These are phyloP conservation scores for Tolypocladium capitatum DNA, from an alignment of 2,329 filamentous ascomycete genomes.

Conservation along the genomic window DNA sequence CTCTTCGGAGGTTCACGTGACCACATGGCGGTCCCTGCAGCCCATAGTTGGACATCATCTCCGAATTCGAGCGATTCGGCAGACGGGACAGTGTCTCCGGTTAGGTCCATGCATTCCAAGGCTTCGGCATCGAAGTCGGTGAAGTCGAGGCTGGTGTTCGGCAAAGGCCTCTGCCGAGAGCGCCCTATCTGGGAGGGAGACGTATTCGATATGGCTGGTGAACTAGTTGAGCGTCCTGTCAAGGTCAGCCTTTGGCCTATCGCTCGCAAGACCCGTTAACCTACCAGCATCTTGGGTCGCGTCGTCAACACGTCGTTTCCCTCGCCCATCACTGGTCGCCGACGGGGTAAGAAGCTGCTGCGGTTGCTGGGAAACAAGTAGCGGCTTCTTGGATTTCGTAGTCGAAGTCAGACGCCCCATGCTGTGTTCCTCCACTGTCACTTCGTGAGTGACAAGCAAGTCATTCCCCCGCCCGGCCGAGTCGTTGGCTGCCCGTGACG, in stretches of 20 bases:
- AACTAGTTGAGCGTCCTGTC: background rate
- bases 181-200: slow-evolving; percentile 14
- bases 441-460: slow-evolving; percentile 13
- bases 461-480: slow-evolving; percentile 8
- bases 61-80: slow-evolving; percentile 22
- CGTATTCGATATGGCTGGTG: slow-evolving; percentile 11
- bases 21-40: slow-evolving; percentile 25
- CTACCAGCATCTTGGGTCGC: slow-evolving; percentile 3
- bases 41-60: slow-evolving; percentile 28
- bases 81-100: slow-evolving; percentile 20
- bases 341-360: slow-evolving; percentile 29
- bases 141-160: slow-evolving; percentile 17
- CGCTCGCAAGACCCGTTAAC: background rate
- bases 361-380: slow-evolving; percentile 26
- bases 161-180: slow-evolving; percentile 5
- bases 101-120: slow-evolving; percentile 27
- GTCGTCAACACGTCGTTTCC: slow-evolving; percentile 7
- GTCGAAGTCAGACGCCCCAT: slow-evolving; percentile 34
- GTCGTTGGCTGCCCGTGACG: slow-evolving; percentile 9
- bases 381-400: slow-evolving; percentile 30
- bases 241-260: background rate
- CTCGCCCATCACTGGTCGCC: slow-evolving; percentile 8
- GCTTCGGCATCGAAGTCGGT: slow-evolving; percentile 21
- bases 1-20: slow-evolving; percentile 23
- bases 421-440: slow-evolving; percentile 14